A percentile compares a stretch with the other conserved stretches of the same genome.
Evolutionary conservation across 805 yeast species (phyloP).

Genomic region (Pichia sporocuriosa): DNA sequence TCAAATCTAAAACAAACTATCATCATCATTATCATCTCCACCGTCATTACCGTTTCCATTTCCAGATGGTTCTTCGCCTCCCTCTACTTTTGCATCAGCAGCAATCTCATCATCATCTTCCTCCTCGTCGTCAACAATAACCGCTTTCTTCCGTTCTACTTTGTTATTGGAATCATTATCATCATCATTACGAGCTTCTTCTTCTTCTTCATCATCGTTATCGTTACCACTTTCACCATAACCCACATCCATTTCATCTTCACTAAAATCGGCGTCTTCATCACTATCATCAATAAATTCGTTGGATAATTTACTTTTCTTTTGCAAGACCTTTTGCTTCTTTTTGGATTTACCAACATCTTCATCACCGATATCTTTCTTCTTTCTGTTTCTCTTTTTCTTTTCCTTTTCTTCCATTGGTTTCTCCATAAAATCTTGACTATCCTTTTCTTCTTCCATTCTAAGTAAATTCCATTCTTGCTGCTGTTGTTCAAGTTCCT

Average conservation of each 20-base stretch:
- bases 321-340: conserved; percentile 17
- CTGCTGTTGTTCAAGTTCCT: conserved; percentile 49
- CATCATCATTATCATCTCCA: conserved; percentile 14
- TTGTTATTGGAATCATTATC: conserved; percentile 6
- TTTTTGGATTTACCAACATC: conserved; percentile 13
- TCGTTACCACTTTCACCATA: conserved; percentile 4
- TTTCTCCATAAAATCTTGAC: conserved; percentile 29
- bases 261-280: conserved; percentile 24
- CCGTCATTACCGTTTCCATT: neutral
- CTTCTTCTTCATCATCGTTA: conserved; percentile 4
- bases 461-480: conserved; percentile 44
- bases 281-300: conserved; percentile 30
- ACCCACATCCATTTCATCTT: conserved; percentile 13
- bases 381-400: conserved; percentile 26
- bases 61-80: neutral
- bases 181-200: neutral
- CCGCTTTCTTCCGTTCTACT: conserved; percentile 14
- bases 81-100: conserved; percentile 21
- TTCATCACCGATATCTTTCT: conserved; percentile 17
- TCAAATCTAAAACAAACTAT: conserved; percentile 11
- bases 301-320: conserved; percentile 20
- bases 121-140: conserved; percentile 8
- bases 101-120: conserved; percentile 21
- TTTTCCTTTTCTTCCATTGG: conserved; percentile 27
- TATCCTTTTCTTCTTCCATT: conserved; percentile 31